These are phyloP conservation scores for Mycena maculata DNA, from an alignment of 768 basidiomycete genomes.

Conservation along the genomic window DNA sequence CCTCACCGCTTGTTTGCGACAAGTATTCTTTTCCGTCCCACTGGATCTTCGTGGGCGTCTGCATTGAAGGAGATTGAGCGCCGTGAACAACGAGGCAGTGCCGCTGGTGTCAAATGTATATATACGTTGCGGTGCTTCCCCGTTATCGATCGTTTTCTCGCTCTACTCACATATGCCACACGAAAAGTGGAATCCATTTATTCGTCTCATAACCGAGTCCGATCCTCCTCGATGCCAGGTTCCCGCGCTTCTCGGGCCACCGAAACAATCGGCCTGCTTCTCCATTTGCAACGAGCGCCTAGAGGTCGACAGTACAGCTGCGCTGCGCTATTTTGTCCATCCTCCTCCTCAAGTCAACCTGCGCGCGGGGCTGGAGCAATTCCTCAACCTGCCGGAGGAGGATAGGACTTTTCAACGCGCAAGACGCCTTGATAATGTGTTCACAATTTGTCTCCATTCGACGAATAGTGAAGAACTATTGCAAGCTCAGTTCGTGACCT, in stretches of 20 bases:
- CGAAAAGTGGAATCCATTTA: no score
- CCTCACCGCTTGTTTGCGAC: no score
- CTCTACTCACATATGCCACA: no score
- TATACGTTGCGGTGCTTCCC: no score
- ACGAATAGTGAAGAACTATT: constrained; percentile 14
- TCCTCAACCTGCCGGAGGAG: neutral
- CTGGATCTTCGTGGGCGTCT: no score
- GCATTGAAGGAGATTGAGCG: no score
- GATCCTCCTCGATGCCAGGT: neutral
- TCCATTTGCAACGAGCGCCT: constrained; percentile 1
- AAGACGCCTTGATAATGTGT: constrained; percentile 23
- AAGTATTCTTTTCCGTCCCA: no score
- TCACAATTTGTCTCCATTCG: constrained; percentile 8
- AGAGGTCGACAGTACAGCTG: constrained; percentile 6
- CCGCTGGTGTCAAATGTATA: no score
- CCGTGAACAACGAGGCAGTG: no score
- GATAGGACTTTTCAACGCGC: constrained; percentile 9
- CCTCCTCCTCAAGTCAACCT: constrained; percentile 4
- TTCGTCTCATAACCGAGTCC: neutral
- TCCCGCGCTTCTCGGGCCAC: constrained; percentile 9
- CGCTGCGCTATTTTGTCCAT: constrained; percentile 11
- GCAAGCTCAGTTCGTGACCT: constrained; percentile 21
- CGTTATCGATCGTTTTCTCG: no score
- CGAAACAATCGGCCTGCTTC: constrained; percentile 16
- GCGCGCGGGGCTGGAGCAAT: neutral